Base-by-base conservation (phyloP, 2,329 filamentous ascomycete species). In the Aspergillus neotritici region DNA sequence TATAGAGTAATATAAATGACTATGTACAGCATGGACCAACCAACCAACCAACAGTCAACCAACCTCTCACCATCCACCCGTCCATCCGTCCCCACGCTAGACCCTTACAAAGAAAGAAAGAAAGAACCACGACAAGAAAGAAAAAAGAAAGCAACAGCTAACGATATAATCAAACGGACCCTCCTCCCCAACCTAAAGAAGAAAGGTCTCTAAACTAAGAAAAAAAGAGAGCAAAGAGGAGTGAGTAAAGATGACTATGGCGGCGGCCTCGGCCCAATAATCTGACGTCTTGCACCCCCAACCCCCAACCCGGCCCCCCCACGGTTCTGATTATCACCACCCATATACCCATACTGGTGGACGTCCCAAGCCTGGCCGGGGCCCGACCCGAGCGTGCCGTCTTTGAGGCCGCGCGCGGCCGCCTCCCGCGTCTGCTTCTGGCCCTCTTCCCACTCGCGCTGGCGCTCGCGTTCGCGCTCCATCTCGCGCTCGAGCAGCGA, bases 401-500 rank as follows among this genome's bases (percentile, higher is more conserved):
- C 66, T 10, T 53, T 52, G 2, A 48, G 29, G n/a, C 69, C 70
- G 3, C 61, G 56, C 32, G 70, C 67, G 1, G 72, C 69, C 1
- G 72, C 72, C 28, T 67, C 68, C 41, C 70, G 65, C 1, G 72
- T 68, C 12, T 66, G 70, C 40, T 76, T 70, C 57, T 84, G 80
- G 14, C 67, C 68, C 34, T 80, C 75, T 57, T 83, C 80, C 80
- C 80, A 84, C 48, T 84, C 80, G 31, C 73, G 69, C 56, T 83
- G 80, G 36, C 80, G 72, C 55, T 82, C 77, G 12, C 80, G 74
- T 56, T 84, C 80, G 14, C 78, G 76, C 58, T 84, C 80, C 80
- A 83, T 84, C 52, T 84, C 80, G 6, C 79, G 75, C 56, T 83
- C 79, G 3, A 83, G 69, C 2, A 84, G 69, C 3, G 77, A 80